Evolutionary conservation across 768 basidiomycete species (phyloP), one percentile per base, ranked within the genome.

Genomic region (Brasilioporus rufonigricans): DNA sequence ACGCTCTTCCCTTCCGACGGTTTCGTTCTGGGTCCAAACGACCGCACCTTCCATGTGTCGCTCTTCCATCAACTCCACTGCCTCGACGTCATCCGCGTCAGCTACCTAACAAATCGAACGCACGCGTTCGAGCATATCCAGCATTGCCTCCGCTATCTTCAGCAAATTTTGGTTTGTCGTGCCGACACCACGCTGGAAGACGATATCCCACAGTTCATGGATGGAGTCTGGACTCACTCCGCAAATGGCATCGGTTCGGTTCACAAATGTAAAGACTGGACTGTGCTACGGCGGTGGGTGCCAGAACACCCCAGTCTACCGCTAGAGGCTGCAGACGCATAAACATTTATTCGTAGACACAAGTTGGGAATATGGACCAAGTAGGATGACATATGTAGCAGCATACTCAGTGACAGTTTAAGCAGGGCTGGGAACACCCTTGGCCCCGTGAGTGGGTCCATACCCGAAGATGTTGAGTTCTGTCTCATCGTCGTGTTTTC

Each of bases 61-160:
- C 73, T 79, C 59, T 79, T 75, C 66, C 80, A 81, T 62, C 73
- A 81, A 55, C 70, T 78, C 18, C 80, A 81, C 56, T 81, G 79
- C 50, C 59, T 81, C 14, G 70, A 74, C 44, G 56, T 69, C 48
- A 72, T 75, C 19, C 72, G 74, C 16, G 65, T 56, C 2, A 67
- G 66, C 18, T 61, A 66, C 39, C 45, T 71, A 46, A 56, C 62
- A 32, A 64, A 63, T 39, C 57, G 58, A 13, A 63, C 58, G 16
- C 62, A 66, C 19, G 48, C 63, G 23, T 59, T 55, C n/a, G 54
- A 62, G 43, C 75, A 77, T 47, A 66, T 70, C 14, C 59, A 71
- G 23, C 76, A 76, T 38, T 76, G 75, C 57, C 57, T 75, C 48
- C 68, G 75, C 16, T 76, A 76, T 56, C 65, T 77, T n/a, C 57